These are phyloP conservation scores for Panicum virgatum DNA, from an alignment of 202 grass and related monocot genomes.

Conservation along the genomic window DNA sequence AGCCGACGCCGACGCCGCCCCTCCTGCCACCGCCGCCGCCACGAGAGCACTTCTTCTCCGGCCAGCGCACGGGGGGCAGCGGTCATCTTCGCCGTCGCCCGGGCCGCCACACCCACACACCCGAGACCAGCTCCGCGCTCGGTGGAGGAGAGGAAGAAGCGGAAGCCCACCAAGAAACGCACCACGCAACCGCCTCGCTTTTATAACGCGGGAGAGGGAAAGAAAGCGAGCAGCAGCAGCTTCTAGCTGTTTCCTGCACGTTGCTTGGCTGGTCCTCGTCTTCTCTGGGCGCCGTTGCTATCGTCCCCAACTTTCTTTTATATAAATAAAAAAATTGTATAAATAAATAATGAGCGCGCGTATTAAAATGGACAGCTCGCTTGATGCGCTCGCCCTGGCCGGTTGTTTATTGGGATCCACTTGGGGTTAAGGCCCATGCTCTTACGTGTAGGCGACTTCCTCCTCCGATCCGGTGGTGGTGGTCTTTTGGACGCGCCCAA, in stretches of 20 bases:
- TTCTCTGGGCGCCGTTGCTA: background rate
- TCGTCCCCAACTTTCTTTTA: background rate
- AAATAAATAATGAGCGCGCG: too few relatives aligned
- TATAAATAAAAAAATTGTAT: too few relatives aligned
- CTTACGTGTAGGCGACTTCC: slow-evolving; percentile 18
- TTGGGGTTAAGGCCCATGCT: background rate
- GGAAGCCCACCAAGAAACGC: background rate
- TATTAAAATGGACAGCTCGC: slow-evolving; percentile 15
- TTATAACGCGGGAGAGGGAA: slow-evolving; percentile 3
- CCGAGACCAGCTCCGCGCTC: background rate
- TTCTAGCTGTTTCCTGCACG: background rate
- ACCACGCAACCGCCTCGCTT: background rate
- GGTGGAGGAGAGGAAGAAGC: too few relatives aligned
- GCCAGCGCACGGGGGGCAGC: background rate
- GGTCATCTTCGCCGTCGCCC: background rate
- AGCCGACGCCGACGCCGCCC: background rate
- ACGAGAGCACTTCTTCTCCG: background rate
- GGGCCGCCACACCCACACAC: background rate
- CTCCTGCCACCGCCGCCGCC: background rate
- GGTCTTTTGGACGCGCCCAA: slow-evolving; percentile 42
- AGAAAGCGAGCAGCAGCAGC: background rate
- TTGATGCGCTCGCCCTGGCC: slow-evolving; percentile 22
- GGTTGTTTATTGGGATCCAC: background rate
- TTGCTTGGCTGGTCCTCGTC: background rate
- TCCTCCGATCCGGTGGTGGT: too few relatives aligned